phyloP scores from a whole-genome alignment of 306 rosid genomes.

The Cucumis melo region DNA sequence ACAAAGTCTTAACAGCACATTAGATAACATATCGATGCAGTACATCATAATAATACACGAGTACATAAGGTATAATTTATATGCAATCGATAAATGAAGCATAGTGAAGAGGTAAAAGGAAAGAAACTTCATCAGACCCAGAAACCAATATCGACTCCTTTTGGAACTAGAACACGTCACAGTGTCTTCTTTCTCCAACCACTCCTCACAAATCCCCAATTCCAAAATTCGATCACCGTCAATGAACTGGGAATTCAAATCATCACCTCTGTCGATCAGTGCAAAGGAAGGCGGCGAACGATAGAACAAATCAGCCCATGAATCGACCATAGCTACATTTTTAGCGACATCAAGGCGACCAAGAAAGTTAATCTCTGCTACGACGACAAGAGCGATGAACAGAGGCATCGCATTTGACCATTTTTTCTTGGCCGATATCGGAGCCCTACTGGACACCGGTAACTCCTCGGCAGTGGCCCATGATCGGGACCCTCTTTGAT shows the following conservation, averaged over 20 bases:
- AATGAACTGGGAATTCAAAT: constrained; percentile 16
- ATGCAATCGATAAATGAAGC: background rate
- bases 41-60: background rate
- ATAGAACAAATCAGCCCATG: constrained; percentile 53
- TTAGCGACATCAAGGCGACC: constrained; percentile 70
- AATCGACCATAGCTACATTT: constrained; percentile 58
- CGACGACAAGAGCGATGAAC: constrained; percentile 48
- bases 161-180: constrained; percentile 55
- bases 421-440: constrained; percentile 34
- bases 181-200: constrained; percentile 76
- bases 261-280: constrained; percentile 11
- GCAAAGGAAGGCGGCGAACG: constrained; percentile 18
- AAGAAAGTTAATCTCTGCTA: constrained; percentile 77
- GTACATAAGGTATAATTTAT: background rate
- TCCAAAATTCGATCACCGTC: constrained; percentile 22
- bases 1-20: background rate
- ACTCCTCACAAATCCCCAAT: constrained; percentile 49
- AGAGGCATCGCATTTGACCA: constrained; percentile 61
- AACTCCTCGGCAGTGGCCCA: constrained; percentile 32
- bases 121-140: constrained; percentile 60
- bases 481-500: constrained; percentile 51
- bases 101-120: background rate
- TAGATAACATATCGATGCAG: background rate
- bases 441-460: constrained; percentile 19
- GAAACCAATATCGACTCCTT: constrained; percentile 53